Evolutionary conservation across 192 early-diverging fungal species (phyloP).

Genomic region (Umbelopsis ramanniana): DNA sequence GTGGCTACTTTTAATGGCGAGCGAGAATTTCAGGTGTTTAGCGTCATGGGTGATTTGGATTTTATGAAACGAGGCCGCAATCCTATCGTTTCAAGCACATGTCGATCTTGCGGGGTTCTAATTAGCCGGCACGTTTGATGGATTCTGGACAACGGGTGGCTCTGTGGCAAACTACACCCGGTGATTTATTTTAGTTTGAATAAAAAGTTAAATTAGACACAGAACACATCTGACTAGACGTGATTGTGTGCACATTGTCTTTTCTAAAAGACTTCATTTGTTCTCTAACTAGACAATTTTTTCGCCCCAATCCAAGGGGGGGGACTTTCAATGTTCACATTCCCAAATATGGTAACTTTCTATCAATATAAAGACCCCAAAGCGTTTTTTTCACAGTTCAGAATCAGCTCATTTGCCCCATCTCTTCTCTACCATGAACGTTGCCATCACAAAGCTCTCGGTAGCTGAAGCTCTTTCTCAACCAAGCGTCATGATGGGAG

Average conservation of each 20-base stretch:
- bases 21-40: neutral
- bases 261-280: neutral
- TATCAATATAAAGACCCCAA: neutral
- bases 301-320: neutral
- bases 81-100: constrained; percentile 16
- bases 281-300: neutral
- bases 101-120: neutral
- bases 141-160: neutral
- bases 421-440: neutral
- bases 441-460: constrained; percentile 8
- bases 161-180: neutral
- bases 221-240: neutral
- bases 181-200: constrained; percentile 1
- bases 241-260: constrained; percentile 7
- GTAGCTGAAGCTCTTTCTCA: constrained; percentile 12
- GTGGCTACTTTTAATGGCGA: neutral
- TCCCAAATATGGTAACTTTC: neutral
- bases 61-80: neutral
- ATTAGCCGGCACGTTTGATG: constrained; percentile 1
- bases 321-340: neutral
- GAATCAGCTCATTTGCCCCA: neutral
- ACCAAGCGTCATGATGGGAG: neutral
- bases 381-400: neutral
- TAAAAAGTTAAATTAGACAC: constrained; percentile 18
- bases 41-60: neutral